phyloP scores from a whole-genome alignment of 2,329 filamentous ascomycete species.

The Fonsecaea pedrosoi region DNA sequence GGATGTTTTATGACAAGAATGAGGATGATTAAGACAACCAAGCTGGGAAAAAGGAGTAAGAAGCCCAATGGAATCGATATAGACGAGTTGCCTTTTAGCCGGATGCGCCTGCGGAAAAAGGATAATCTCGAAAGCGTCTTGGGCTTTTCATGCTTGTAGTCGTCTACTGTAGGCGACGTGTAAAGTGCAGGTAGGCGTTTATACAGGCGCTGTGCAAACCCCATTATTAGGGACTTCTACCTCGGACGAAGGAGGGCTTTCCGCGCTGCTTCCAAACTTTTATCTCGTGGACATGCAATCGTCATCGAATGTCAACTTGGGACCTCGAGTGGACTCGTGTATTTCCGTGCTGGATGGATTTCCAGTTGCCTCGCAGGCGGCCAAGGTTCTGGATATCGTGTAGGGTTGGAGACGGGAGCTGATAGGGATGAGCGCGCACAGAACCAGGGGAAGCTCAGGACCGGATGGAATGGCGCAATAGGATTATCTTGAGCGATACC shows the following conservation, averaged over 20 bases:
- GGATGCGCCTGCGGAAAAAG: conserved; percentile 85
- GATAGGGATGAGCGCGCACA: conserved; percentile 31
- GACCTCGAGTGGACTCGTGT: not conserved
- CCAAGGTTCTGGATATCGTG: conserved; percentile 7
- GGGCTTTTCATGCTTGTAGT: conserved; percentile 54
- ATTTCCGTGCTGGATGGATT: not conserved
- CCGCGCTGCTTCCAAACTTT: conserved; percentile 25
- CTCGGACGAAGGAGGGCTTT: conserved; percentile 24
- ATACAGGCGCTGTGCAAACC: conserved; percentile 60
- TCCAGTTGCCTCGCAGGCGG: conserved; percentile 1
- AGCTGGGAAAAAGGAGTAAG: conserved; percentile 88
- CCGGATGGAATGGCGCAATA: conserved; percentile 18
- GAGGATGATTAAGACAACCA: conserved; percentile 89
- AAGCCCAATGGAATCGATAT: conserved; percentile 92
- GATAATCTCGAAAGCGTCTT: conserved; percentile 63
- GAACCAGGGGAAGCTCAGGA: conserved; percentile 8
- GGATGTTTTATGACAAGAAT: conserved; percentile 89
- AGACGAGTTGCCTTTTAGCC: conserved; percentile 87
- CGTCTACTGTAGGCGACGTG: conserved; percentile 54
- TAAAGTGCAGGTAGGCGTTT: conserved; percentile 59
- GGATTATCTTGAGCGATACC: conserved; percentile 29
- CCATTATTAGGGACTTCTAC: conserved; percentile 47
- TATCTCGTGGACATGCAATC: conserved; percentile 31
- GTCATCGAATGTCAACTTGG: conserved; percentile 17
- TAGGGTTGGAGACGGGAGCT: conserved; percentile 15